Evolutionary conservation across 176 grass and related monocot genomes (phyloP).

Genomic region (Avena sativa): DNA sequence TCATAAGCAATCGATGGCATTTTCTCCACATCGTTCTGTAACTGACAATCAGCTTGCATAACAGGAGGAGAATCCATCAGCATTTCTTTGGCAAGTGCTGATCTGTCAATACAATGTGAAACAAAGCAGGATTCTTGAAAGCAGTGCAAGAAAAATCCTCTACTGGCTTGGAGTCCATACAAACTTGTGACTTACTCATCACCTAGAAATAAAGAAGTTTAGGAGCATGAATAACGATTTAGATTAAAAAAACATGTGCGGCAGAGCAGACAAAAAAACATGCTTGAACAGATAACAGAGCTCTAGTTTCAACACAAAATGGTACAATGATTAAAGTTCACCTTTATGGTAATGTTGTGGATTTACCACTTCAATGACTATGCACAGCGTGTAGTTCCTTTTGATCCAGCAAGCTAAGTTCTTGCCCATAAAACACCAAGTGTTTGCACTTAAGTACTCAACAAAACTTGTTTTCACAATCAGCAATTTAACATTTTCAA

Average conservation of each 20-base stretch:
- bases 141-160: constrained; percentile 34
- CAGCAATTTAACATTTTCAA: background rate
- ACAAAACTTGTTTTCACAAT: background rate
- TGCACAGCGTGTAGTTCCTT: constrained; percentile 12
- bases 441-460: background rate
- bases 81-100: constrained; percentile 55
- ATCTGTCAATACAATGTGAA: constrained; percentile 21
- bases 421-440: background rate
- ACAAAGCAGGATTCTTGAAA: constrained; percentile 43
- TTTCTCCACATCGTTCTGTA: constrained; percentile 58
- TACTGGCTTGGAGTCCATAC: constrained; percentile 51
- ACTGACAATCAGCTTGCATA: constrained; percentile 62
- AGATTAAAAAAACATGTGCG: background rate
- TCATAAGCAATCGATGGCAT: constrained; percentile 50
- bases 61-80: constrained; percentile 71
- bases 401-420: constrained; percentile 4
- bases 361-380: background rate
- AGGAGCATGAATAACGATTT: background rate
- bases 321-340: background rate
- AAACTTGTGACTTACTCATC: constrained; percentile 31
- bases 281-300: constrained; percentile 4
- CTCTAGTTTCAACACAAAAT: background rate
- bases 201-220: constrained; percentile 33
- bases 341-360: background rate
- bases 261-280: background rate